phyloP scores from a whole-genome alignment of 345 rosid species.

The Salix viminalis region DNA sequence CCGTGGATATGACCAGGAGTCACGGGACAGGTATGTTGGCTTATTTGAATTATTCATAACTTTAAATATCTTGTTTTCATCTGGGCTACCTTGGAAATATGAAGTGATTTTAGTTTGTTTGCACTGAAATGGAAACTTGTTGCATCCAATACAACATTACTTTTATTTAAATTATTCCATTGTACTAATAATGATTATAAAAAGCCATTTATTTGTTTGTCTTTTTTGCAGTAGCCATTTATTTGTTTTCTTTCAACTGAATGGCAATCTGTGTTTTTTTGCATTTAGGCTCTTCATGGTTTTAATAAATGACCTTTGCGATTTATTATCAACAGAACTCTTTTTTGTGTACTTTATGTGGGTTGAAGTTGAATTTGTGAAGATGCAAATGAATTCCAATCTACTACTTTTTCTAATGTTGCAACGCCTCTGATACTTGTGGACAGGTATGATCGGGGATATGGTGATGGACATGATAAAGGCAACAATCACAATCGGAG shows the following conservation, averaged over 20 bases:
- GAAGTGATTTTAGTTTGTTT: background rate
- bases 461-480: constrained; percentile 24
- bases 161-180: background rate
- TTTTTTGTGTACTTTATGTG: background rate
- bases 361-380: background rate
- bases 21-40: constrained; percentile 60
- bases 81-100: background rate
- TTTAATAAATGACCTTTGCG: background rate
- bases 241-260: background rate
- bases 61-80: background rate
- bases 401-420: background rate
- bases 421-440: background rate
- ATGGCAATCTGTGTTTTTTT: background rate
- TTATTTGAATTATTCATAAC: background rate
- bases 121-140: background rate
- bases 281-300: background rate
- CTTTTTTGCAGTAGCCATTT: background rate
- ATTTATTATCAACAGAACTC: background rate
- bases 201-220: too few species aligned
- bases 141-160: background rate
- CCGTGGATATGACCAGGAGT: constrained; percentile 42
- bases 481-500: constrained; percentile 37
- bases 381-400: background rate
- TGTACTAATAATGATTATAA: background rate
- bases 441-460: constrained; percentile 24